phyloP scores from a whole-genome alignment of 2,329 filamentous ascomycete species.

The Stromatinia cepivora region DNA sequence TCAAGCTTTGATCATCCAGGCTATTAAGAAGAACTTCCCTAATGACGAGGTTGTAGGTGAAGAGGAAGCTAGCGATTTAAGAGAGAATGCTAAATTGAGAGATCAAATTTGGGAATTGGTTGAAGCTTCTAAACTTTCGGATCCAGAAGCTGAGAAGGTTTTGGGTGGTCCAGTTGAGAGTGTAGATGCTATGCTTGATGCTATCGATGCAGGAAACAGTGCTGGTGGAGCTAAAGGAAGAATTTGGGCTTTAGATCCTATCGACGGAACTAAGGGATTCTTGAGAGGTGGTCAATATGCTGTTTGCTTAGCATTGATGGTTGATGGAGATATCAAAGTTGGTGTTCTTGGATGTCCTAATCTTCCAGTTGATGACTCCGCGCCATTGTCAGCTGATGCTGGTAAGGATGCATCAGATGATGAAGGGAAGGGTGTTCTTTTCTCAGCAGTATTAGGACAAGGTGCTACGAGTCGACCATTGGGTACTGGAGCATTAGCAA shows the following conservation, averaged over 20 bases:
- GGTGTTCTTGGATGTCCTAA: conserved; percentile 96
- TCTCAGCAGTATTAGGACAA: conserved; percentile 76
- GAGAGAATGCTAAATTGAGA: conserved; percentile 67
- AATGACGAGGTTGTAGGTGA: conserved; percentile 89
- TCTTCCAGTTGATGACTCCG: conserved; percentile 81
- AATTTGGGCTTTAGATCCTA: conserved; percentile 96
- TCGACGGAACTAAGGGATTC: conserved; percentile 98
- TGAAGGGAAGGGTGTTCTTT: conserved; percentile 79
- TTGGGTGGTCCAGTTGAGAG: conserved; percentile 69
- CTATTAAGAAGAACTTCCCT: conserved; percentile 87
- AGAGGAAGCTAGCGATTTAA: conserved; percentile 83
- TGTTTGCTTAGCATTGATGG: conserved; percentile 87
- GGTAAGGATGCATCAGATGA: conserved; percentile 73
- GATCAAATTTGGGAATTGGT: conserved; percentile 85
- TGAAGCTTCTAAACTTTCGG: conserved; percentile 66
- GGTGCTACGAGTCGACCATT: conserved; percentile 82
- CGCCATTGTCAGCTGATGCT: conserved; percentile 67
- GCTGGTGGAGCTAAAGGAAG: conserved; percentile 71
- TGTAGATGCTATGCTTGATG: conserved; percentile 65
- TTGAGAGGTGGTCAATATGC: conserved; percentile 95
- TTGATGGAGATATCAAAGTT: conserved; percentile 90
- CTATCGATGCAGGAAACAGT: conserved; percentile 69
- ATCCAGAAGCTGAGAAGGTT: conserved; percentile 62
- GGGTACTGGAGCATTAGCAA: conserved; percentile 53
- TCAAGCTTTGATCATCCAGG: conserved; percentile 91